Base-by-base conservation (phyloP, 2,329 filamentous ascomycete genomes). In the Trichoderma sp. region DNA sequence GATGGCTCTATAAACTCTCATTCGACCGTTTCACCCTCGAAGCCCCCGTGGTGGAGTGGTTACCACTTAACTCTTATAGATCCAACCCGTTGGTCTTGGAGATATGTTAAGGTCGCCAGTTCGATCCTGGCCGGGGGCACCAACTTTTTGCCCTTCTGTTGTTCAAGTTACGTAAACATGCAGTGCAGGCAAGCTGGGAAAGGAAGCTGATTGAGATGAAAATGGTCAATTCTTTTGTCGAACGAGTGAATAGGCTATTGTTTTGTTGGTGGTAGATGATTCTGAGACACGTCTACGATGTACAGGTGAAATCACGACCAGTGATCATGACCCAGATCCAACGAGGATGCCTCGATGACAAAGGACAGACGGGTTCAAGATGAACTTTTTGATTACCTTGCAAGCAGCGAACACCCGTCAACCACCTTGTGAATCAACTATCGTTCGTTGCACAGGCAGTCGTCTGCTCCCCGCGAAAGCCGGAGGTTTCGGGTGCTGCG, bases 61-160 rank as follows among this genome's bases (percentile, higher is more conserved):
- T 63, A 63, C 60, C 60, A 63, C 60, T 63, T 63, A 63, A 63
- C 60, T 63, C 60, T 63, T 63, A 63, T 63, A 63, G 60, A 63
- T 63, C 41, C 60, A 28, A 15, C 17, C 52, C 12, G 34, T 39
- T 26, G 41, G 28, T 55, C 60, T 63, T 63, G 60, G 60, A 63
- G 60, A 63, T 63, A 63, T 63, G 60, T 63, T 63, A 63, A 63
- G 60, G 60, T 63, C 60, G 60, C 60, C 60, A 63, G 60, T 63
- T 63, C 60, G 60, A 63, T 63, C 60, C 60, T 63, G 60, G 60
- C 60, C 60, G 60, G 60, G 60, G 60, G 60, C 60, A 63, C 19
- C 60, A 60, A 30, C 9, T 55, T 63, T 63, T 47, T 59, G 55
- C 41, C 1, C 10, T 15, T 19, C 17, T 2, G 15, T 10, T 7